Conservation (phyloP, 306 rosid species). For the Castanea mollissima region DNA sequence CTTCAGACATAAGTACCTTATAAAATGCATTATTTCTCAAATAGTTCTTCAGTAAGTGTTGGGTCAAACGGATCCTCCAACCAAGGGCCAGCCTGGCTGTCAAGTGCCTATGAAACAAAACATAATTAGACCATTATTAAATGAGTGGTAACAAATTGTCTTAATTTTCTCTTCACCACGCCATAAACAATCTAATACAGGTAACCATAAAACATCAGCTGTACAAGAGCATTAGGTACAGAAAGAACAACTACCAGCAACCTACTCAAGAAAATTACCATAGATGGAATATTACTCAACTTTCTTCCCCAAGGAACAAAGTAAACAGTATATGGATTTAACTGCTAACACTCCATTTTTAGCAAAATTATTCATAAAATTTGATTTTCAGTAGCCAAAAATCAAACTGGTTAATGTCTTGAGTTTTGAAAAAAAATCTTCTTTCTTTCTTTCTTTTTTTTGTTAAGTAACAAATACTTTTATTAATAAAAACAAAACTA, state of each 20-base stretch:
- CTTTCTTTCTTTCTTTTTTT: too few relatives aligned
- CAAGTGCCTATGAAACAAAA: slow-evolving; percentile 64
- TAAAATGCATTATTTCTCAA: slow-evolving; percentile 89
- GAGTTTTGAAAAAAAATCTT: neutral
- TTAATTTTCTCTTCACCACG: neutral
- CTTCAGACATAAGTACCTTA: slow-evolving; percentile 56
- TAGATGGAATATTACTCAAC: neutral
- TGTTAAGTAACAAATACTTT: too few relatives aligned
- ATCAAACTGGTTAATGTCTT: neutral
- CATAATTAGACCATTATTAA: neutral
- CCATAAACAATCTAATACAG: neutral
- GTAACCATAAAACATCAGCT: neutral
- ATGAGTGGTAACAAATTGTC: neutral
- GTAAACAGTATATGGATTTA: neutral
- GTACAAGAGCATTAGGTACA: too few relatives aligned
- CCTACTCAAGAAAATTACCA: neutral
- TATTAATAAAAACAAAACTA: too few relatives aligned
- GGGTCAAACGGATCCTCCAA: slow-evolving; percentile 95
- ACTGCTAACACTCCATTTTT: neutral
- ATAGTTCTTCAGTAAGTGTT: slow-evolving; percentile 79
- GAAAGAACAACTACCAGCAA: too few relatives aligned
- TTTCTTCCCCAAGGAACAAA: neutral
- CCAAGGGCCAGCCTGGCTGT: slow-evolving; percentile 92
- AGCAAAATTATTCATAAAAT: neutral
- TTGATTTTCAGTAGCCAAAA: neutral